Evolutionary conservation across 768 basidiomycete genomes (phyloP).

Genomic region (Serendipita sp.): DNA sequence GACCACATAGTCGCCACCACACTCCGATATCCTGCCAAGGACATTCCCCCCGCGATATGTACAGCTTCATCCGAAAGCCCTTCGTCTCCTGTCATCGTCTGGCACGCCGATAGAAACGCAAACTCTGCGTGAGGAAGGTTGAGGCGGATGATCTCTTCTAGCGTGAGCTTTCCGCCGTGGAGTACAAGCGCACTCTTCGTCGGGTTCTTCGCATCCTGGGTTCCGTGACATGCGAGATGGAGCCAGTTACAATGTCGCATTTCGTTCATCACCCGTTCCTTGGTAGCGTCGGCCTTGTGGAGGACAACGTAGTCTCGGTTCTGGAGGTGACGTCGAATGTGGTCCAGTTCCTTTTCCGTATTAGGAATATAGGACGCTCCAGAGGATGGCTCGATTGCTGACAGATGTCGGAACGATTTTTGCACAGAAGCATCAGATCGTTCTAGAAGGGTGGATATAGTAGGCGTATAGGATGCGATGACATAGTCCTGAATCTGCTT

Average conservation of each 20-base stretch:
- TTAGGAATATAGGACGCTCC: neutral
- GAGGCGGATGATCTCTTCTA: neutral
- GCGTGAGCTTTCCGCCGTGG: neutral
- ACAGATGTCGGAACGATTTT: neutral
- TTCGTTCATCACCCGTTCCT: conserved; percentile 7
- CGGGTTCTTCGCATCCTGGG: conserved; percentile 10
- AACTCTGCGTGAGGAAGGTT: conserved; percentile 16
- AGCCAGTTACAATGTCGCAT: conserved; percentile 12
- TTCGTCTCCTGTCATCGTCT: conserved; percentile 25
- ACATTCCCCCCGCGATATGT: conserved; percentile 29
- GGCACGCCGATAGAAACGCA: conserved; percentile 32
- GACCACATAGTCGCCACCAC: conserved; percentile 33
- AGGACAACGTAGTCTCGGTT: neutral
- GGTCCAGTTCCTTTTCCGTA: neutral
- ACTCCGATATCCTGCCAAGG: conserved; percentile 18
- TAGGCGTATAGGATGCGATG: conserved; percentile 9
- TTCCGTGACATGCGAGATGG: conserved; percentile 19
- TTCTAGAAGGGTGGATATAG: conserved; percentile 1
- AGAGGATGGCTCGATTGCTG: neutral
- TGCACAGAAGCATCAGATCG: neutral
- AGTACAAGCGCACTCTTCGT: neutral
- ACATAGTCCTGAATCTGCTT: neutral
- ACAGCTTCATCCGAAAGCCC: conserved; percentile 23
- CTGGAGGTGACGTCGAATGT: neutral
- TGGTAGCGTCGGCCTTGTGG: neutral